These are phyloP conservation scores for Rosa lucieae DNA, from an alignment of 306 rosid species.

Conservation along the genomic window DNA sequence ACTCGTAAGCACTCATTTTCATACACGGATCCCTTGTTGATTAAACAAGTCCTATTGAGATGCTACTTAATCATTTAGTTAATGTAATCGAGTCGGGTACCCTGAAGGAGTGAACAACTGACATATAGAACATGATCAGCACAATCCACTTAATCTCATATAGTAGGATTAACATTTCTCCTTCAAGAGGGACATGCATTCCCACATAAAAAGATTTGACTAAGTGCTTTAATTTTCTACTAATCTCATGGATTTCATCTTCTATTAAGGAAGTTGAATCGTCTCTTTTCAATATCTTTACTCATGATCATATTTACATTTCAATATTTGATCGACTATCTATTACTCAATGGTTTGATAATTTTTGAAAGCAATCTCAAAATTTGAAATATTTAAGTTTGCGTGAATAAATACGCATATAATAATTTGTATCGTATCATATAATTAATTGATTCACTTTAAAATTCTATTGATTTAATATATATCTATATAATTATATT, in stretches of 20 bases:
- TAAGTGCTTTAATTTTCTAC: neutral
- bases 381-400: no score
- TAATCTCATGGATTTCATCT: neutral
- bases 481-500: neutral
- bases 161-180: neutral
- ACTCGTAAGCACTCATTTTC: neutral
- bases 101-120: conserved; percentile 2
- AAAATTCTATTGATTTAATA: neutral
- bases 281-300: neutral
- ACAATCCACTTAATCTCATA: neutral
- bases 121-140: neutral
- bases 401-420: no score
- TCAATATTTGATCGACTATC: no score
- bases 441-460: neutral
- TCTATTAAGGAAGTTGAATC: neutral
- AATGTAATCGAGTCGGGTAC: neutral
- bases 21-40: neutral
- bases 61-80: neutral
- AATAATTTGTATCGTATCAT: no score
- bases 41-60: neutral
- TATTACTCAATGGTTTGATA: no score
- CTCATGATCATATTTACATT: no score
- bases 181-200: neutral
- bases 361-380: no score
- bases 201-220: neutral